These are phyloP conservation scores for Phragmites australis DNA, from an alignment of 176 grass and related monocot species.

Conservation along the genomic window DNA sequence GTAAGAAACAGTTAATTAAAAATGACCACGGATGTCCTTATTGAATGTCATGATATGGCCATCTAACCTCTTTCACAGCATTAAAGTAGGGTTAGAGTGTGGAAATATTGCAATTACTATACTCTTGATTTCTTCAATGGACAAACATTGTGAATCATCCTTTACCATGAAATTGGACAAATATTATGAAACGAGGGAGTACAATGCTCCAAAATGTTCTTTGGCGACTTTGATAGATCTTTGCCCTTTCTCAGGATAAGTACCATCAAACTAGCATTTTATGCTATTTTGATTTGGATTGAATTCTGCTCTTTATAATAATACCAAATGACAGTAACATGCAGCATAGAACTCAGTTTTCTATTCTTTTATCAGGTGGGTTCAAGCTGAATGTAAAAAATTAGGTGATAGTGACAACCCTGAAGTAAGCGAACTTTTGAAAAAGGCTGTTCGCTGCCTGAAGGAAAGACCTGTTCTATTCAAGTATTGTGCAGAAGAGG, in stretches of 20 bases:
- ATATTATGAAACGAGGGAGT: not conserved
- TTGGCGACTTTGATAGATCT: not conserved
- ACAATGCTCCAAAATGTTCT: not conserved
- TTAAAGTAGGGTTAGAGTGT: not conserved
- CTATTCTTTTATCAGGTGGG: constrained; percentile 61
- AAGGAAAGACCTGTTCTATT: constrained; percentile 97
- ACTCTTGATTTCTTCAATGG: not conserved
- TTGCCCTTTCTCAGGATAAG: not conserved
- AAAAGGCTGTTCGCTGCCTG: constrained; percentile 78
- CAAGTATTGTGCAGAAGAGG: constrained; percentile 99
- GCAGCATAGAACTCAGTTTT: not conserved
- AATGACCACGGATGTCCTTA: not conserved
- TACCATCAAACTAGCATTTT: not conserved
- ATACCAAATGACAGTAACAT: constrained; percentile 24
- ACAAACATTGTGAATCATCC: not conserved
- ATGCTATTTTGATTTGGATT: not conserved
- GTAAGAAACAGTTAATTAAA: not conserved
- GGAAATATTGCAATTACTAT: constrained; percentile 1
- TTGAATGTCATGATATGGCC: not conserved
- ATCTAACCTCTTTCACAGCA: not conserved
- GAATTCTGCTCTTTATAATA: not conserved
- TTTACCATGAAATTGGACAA: not conserved
- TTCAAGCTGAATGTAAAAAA: constrained; percentile 97
- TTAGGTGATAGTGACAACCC: constrained; percentile 94
- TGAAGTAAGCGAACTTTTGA: constrained; percentile 89